Percentiles rank a stretch among this genome's conserved stretches.
These are phyloP conservation scores for Ophiostoma himal-ulmi DNA, from an alignment of 2,329 filamentous ascomycete genomes.

Conservation along the genomic window DNA sequence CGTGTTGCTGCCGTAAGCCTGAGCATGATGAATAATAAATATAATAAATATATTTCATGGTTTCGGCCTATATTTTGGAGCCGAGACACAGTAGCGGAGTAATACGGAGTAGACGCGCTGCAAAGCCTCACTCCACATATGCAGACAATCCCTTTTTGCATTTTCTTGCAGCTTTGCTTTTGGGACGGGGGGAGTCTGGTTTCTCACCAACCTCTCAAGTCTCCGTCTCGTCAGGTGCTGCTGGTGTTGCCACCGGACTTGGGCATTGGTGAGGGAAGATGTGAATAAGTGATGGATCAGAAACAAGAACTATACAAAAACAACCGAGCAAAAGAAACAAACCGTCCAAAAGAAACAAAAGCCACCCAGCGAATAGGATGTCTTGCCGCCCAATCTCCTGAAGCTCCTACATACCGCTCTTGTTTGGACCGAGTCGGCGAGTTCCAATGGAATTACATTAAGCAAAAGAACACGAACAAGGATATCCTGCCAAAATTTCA, in stretches of 20 bases:
- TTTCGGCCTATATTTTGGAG: too few species aligned
- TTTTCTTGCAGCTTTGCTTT: not conserved
- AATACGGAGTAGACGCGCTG: not conserved
- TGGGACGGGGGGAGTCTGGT: not conserved
- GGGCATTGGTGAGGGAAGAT: not conserved
- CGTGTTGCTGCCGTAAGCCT: not conserved
- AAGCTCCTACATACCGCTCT: not conserved
- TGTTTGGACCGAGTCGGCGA: not conserved
- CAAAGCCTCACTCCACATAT: not conserved
- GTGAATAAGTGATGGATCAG: not conserved
- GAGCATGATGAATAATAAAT: too few species aligned
- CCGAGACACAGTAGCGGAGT: not conserved
- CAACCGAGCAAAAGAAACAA: not conserved
- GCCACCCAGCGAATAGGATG: not conserved
- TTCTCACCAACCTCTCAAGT: not conserved
- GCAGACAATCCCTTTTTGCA: not conserved
- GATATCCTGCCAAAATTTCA: too few species aligned
- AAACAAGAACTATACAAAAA: not conserved
- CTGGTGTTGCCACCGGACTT: not conserved
- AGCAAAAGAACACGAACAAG: too few species aligned
- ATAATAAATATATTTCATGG: too few species aligned
- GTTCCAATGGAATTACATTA: too few species aligned
- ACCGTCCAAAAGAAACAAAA: not conserved
- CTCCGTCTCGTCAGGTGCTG: not conserved
- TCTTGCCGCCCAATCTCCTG: slow-evolving; percentile 2